phyloP scores from a whole-genome alignment of 2,329 filamentous ascomycete genomes.

The Drechslerella coelobrocha region DNA sequence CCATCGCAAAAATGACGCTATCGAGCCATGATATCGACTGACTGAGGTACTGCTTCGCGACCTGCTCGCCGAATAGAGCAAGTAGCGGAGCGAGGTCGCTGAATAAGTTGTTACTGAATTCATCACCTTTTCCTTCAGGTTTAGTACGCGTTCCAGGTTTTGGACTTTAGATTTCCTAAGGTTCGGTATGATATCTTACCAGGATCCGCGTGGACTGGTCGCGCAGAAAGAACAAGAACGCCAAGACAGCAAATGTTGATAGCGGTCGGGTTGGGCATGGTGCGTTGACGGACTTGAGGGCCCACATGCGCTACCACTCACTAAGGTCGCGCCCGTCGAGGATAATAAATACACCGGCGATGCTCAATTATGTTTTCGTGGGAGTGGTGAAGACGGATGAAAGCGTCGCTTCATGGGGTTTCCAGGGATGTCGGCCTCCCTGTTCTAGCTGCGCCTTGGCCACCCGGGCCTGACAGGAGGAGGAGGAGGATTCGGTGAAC shows the following conservation, averaged over 20 bases:
- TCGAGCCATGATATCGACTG: slow-evolving; percentile 53
- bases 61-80: slow-evolving; percentile 58
- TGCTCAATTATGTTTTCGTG: no score
- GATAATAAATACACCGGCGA: no score
- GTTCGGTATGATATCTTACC: not conserved
- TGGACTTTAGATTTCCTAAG: slow-evolving; percentile 53
- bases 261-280: not conserved
- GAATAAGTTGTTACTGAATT: slow-evolving; percentile 58
- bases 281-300: no score
- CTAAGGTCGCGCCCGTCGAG: no score
- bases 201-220: not conserved
- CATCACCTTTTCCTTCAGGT: slow-evolving; percentile 36
- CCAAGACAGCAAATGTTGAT: not conserved
- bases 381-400: no score
- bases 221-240: not conserved
- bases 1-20: slow-evolving; percentile 51
- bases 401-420: no score
- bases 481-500: no score
- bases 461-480: no score
- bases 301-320: no score
- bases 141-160: slow-evolving; percentile 55
- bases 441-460: no score
- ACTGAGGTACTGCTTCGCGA: slow-evolving; percentile 59
- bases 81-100: slow-evolving; percentile 57
- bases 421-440: no score